Evolutionary conservation across 129 eudicot genomes (phyloP), one percentile per base, ranked within the genome.

Genomic region (Artemisia annua): DNA sequence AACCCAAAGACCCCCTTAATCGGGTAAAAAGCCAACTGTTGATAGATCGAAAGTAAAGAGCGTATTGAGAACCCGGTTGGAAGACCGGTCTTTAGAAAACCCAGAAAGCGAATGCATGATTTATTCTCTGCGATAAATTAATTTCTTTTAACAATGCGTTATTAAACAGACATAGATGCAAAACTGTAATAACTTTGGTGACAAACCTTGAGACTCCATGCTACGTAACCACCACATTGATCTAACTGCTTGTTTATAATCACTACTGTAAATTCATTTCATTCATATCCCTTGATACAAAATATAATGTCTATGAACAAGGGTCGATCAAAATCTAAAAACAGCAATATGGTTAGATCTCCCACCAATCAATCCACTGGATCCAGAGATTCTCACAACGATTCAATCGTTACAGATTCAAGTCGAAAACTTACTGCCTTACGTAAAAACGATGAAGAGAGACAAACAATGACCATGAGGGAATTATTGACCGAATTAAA

Each of bases 401-500:
- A 13, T 71, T 67, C 73, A 12, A n/a, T 67, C 16, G 62, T 43
- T 68, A 74, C 39, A 58, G 80, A 73, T 35, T 56, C 76, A 16
- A 35, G 52, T 22, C 67, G 52, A n/a, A 77, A 75, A 69, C 67
- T 69, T 28, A 66, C 84, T 67, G 68, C 63, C 56, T 72, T 82
- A 64, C 66, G 26, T 17, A 73, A 83, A 39, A 80, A 79, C 24
- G 82, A 78, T 24, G 82, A 84, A 72, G 96, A 86, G 13, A 79
- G 55, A 71, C 86, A 85, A 30, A 85, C 84, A 43, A 87, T 85
- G 55, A 87, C 89, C 3, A 89, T 92, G 96, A 80, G 83, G 60
- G 95, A 89, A 67, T 83, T 92, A 78, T 59, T 92, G 72, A 78
- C 72, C 65, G 97, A 86, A 70, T 89, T 89, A 87, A 89, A 85